A percentile compares a stretch with the other conserved stretches of the same genome.
Conservation (phyloP, 768 basidiomycete species). For the Peribolospora kevripleyi region DNA sequence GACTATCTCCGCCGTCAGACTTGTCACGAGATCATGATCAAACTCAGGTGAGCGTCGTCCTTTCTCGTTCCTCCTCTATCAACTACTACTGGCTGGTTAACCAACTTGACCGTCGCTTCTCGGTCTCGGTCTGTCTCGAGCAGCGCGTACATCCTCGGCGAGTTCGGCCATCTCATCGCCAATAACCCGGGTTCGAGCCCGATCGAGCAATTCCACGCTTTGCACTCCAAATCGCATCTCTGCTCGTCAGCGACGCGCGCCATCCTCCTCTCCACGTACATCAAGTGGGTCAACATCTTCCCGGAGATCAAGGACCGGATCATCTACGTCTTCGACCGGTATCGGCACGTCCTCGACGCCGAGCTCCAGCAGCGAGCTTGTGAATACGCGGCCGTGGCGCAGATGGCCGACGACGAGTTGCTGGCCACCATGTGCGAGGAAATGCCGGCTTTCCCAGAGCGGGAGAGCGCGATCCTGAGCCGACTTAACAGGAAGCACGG, state of each 20-base stretch:
- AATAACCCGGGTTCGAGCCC: conserved; percentile 79
- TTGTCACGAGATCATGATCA: conserved; percentile 26
- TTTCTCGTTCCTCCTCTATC: no score
- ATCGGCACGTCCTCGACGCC: conserved; percentile 87
- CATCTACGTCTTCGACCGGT: conserved; percentile 82
- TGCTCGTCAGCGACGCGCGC: conserved; percentile 79
- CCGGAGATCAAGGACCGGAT: conserved; percentile 93
- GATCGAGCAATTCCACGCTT: conserved; percentile 68
- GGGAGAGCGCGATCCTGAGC: conserved; percentile 68
- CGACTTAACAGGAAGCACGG: conserved; percentile 70
- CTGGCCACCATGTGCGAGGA: conserved; percentile 90
- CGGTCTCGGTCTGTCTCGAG: conserved; percentile 27
- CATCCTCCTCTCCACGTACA: conserved; percentile 80
- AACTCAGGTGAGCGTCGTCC: no score
- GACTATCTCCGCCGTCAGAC: conserved; percentile 65
- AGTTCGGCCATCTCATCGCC: conserved; percentile 93
- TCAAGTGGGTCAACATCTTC: conserved; percentile 99
- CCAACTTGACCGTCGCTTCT: no score
- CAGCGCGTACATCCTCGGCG: conserved; percentile 92
- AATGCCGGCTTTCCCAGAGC: conserved; percentile 94
- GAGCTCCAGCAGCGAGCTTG: conserved; percentile 96
- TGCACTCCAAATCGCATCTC: conserved; percentile 87
- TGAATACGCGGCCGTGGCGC: conserved; percentile 79
- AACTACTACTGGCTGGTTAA: no score
- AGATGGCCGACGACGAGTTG: conserved; percentile 63